Base-by-base conservation (phyloP, 2,329 filamentous ascomycete genomes). In the Fusarium fujikuroi region DNA sequence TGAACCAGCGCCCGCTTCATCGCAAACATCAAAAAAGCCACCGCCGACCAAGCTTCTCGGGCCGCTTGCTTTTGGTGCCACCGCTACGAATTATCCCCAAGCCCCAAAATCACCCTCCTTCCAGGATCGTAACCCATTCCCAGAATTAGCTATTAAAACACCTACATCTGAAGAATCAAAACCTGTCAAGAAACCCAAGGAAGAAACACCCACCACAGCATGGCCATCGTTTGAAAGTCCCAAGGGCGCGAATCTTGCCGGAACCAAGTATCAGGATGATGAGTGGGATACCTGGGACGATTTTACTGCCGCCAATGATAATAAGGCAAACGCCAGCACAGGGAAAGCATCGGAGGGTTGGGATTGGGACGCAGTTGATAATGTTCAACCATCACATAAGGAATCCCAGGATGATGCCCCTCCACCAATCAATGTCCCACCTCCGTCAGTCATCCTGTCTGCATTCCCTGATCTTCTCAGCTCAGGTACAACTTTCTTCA, bases 401-500 rank as follows among this genome's bases (percentile, higher is more conserved):
- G 62, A 63, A 16, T 57, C 66, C 9, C 59, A 60, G 28, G 72
- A 70, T n/a, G 80, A 84, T 63, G 79, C 80, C 43, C 83, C 86
- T 30, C 92, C 94, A 10, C 95, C 95, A 9, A 94, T 91, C 23
- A 98, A 97, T 78, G 91, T 98, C 12, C 95, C 95, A 15, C 95
- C 95, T 9, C 95, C 95, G 2, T 93, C 93, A 2, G 87, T 97
- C 25, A 85, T 98, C 19, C 87, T 98, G 28, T 91, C 93, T 14
- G 82, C 94, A 12, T 94, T 97, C 73, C 90, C 93, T 1, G 85
- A 89, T 12, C 84, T 97, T 9, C 89, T 97, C 69, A 86, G 88
- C 25, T 85, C 91, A 34, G 91, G 92, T 9, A 89, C 91, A 69
- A 83, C 87, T 23, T 85, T 95, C 3, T 91, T 94, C 80, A 89